Percentiles rank a stretch among this genome's conserved stretches.
Conservation (phyloP, 1,139 yeast species). For the Debaryomyces sp. region DNA sequence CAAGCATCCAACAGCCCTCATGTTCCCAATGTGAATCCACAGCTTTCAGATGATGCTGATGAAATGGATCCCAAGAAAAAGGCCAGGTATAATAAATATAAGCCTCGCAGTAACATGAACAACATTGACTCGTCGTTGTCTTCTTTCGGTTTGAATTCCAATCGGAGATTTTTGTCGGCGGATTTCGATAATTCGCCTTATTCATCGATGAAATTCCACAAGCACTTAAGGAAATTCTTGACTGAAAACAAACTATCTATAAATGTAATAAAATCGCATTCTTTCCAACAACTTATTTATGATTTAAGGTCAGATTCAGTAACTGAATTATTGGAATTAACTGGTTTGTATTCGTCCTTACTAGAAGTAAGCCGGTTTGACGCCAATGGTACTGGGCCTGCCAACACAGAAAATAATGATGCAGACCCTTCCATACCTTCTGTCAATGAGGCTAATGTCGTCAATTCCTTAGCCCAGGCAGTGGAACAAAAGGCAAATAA, state of each 20-base stretch:
- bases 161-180: conserved; percentile 28
- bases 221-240: conserved; percentile 52
- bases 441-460: conserved; percentile 21
- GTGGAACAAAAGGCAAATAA: conserved; percentile 21
- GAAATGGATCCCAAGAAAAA: conserved; percentile 10
- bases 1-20: conserved; percentile 6
- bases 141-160: conserved; percentile 13
- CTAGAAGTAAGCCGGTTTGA: conserved; percentile 47
- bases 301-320: conserved; percentile 54
- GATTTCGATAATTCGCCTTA: conserved; percentile 49
- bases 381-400: conserved; percentile 8
- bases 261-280: conserved; percentile 48
- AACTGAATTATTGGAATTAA: conserved; percentile 49
- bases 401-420: conserved; percentile 9
- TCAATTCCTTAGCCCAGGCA: conserved; percentile 20
- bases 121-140: conserved; percentile 12
- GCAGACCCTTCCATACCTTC: conserved; percentile 14
- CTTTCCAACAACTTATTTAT: conserved; percentile 54
- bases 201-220: conserved; percentile 50
- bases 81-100: conserved; percentile 11
- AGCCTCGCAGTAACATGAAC: conserved; percentile 8
- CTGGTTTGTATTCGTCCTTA: conserved; percentile 47
- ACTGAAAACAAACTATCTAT: conserved; percentile 56
- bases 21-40: conserved; percentile 5
- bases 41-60: conserved; percentile 8